These are phyloP conservation scores for Sugiyamaella chiloensis DNA, from an alignment of 805 yeast genomes.

Conservation along the genomic window DNA sequence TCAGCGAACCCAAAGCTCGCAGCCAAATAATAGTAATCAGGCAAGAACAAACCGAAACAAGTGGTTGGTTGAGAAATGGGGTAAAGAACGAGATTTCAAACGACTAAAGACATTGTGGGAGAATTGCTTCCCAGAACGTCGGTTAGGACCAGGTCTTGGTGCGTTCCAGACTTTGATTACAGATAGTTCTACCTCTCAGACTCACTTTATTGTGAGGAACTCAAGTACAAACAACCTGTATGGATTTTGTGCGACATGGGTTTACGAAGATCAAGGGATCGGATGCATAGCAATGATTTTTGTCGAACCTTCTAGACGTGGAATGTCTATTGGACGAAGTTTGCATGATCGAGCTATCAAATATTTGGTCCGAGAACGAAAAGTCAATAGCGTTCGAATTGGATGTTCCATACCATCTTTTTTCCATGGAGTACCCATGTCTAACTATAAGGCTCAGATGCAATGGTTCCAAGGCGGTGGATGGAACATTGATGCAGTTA, in stretches of 20 bases:
- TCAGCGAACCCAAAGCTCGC: constrained; percentile 22
- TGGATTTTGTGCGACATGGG: constrained; percentile 56
- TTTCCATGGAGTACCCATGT: constrained; percentile 24
- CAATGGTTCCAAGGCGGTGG: constrained; percentile 27
- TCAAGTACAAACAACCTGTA: constrained; percentile 52
- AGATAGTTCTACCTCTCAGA: constrained; percentile 26
- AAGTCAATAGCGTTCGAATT: constrained; percentile 40
- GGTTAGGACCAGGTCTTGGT: constrained; percentile 24
- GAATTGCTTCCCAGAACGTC: constrained; percentile 35
- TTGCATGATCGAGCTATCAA: constrained; percentile 51
- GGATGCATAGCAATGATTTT: constrained; percentile 48
- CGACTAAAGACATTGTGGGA: constrained; percentile 45
- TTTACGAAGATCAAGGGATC: constrained; percentile 33
- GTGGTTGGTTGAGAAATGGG: constrained; percentile 60
- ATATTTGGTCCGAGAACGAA: constrained; percentile 44
- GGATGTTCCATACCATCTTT: constrained; percentile 51
- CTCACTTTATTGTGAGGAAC: constrained; percentile 53
- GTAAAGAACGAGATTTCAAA: constrained; percentile 49
- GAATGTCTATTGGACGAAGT: constrained; percentile 54
- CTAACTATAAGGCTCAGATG: constrained; percentile 12
- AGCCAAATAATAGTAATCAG: constrained; percentile 8
- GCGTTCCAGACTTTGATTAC: constrained; percentile 22
- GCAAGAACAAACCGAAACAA: constrained; percentile 20
- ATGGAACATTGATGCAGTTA: constrained; percentile 21
- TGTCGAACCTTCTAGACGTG: constrained; percentile 53